phyloP scores from a whole-genome alignment of 352 stramenopile genomes.

The Nothophytophthora sp. region DNA sequence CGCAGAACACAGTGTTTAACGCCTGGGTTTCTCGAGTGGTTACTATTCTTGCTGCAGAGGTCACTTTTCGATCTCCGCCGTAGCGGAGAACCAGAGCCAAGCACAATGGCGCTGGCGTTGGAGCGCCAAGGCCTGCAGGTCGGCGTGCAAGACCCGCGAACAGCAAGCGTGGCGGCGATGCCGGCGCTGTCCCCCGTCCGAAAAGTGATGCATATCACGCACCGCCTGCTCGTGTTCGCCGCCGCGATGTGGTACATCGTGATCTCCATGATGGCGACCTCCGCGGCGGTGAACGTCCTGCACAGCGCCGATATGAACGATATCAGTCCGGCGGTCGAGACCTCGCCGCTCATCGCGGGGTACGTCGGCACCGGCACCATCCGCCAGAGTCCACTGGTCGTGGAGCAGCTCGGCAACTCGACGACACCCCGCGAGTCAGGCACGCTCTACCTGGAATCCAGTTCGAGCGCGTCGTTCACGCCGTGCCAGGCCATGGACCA shows the following conservation, averaged over 20 bases:
- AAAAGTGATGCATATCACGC: no score
- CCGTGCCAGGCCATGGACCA: constrained; percentile 5
- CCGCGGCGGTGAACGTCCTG: constrained; percentile 22
- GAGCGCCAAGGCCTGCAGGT: no score
- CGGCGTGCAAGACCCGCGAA: no score
- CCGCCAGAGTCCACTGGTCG: constrained; percentile 31
- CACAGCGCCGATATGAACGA: constrained; percentile 18
- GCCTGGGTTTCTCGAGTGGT: no score
- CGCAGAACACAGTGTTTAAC: no score
- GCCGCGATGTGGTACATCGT: constrained; percentile 28
- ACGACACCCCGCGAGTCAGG: constrained; percentile 25
- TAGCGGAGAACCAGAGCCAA: no score
- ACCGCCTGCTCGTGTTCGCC: constrained; percentile 23
- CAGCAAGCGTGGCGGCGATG: no score
- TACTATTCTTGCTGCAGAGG: no score
- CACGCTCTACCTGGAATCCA: constrained; percentile 37
- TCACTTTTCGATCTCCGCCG: no score
- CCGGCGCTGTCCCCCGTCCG: no score
- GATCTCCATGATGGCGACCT: constrained; percentile 28
- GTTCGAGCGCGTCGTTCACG: constrained; percentile 14
- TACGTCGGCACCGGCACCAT: constrained; percentile 31
- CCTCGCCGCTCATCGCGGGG: constrained; percentile 23
- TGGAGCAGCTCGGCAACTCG: constrained; percentile 18
- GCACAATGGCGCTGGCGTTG: no score
- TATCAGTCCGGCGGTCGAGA: neutral